Conservation (phyloP, 208 protist genomes). For the Acanthamoeba lenticulata region DNA sequence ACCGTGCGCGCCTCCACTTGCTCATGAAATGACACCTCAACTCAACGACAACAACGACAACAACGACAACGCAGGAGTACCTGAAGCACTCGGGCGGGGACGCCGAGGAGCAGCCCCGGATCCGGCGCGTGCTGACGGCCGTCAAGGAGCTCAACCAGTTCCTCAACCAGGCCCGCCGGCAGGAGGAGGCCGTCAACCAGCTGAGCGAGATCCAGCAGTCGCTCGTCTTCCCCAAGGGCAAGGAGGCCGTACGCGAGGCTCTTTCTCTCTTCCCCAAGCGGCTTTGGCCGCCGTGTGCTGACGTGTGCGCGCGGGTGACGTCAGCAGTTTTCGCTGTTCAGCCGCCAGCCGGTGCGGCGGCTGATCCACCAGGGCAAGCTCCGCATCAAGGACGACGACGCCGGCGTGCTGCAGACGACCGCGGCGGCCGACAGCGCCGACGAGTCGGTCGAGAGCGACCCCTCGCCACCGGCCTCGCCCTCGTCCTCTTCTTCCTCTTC, state of each 20-base stretch:
- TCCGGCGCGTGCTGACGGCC: background rate
- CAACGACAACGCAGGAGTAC: background rate
- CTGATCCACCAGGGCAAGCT: slow-evolving; percentile 1
- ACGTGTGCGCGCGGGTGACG: background rate
- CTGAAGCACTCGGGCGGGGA: background rate
- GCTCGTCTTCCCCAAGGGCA: slow-evolving; percentile 13
- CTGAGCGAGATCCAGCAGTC: slow-evolving; percentile 32
- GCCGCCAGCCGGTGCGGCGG: background rate
- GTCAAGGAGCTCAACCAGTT: slow-evolving; percentile 36
- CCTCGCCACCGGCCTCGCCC: background rate
- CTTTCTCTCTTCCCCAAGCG: background rate
- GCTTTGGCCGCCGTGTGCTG: background rate
- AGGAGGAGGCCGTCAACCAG: slow-evolving; percentile 28
- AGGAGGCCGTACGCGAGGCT: background rate
- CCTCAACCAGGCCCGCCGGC: slow-evolving; percentile 8
- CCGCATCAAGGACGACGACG: background rate
- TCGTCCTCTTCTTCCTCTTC: background rate
- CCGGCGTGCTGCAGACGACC: background rate
- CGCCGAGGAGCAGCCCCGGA: background rate
- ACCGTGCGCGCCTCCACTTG: background rate
- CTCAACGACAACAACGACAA: background rate
- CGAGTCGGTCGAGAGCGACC: background rate
- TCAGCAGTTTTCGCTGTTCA: slow-evolving; percentile 5
- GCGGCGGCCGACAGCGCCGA: background rate
- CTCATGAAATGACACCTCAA: background rate